Base-by-base conservation (phyloP, 441 rosid species). In the Bruguiera hainesii region DNA sequence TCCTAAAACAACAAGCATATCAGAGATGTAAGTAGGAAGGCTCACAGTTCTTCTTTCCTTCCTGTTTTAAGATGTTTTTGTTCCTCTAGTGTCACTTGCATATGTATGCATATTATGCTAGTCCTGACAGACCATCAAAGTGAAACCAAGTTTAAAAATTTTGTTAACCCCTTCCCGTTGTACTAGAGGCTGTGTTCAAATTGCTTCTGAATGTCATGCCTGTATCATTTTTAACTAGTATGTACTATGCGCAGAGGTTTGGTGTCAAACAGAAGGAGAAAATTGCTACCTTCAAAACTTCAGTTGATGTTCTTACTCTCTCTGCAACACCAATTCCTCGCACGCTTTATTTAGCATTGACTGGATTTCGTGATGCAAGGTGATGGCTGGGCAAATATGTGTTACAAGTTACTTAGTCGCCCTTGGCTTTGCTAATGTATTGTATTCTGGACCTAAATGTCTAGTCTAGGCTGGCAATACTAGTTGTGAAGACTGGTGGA, bases 291-390 rank as follows among this genome's bases (percentile, higher is more conserved):
- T 89, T 90, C 75, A 95, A 92, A 84, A 95, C 90, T 73, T 89
- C 97, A 65, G 90, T 95, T 37, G 99, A 95, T 79, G 97, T 95
- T 67, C 97, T 95, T 75, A 91, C 97, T 73, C 90, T 95, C 50
- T 92, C 99, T 4, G 99, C 98, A 67, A 92, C 99, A 70, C 99
- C 99, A 53, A 95, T 95, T 72, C 99, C 99, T 52, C 89, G 99
- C 71, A 95, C 97, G 13, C 93, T 95, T 60, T 95, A 95, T 82
- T 80, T 95, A 79, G 96, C 98, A 61, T 78, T 95, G 84, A 95
- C 98, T 56, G 97, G 99, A 69, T 95, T 95, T 86, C 97, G 96
- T 67, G 99, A 95, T 89, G 98, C 99, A 52, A 95, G 98, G 99
- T 94, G 85, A 78, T 68, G 42, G 20, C 10, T 61, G 63, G 49